Evolutionary conservation across 2,329 filamentous ascomycete genomes (phyloP), one percentile per base, ranked within the genome.

Genomic region (Sphaerulina musiva): DNA sequence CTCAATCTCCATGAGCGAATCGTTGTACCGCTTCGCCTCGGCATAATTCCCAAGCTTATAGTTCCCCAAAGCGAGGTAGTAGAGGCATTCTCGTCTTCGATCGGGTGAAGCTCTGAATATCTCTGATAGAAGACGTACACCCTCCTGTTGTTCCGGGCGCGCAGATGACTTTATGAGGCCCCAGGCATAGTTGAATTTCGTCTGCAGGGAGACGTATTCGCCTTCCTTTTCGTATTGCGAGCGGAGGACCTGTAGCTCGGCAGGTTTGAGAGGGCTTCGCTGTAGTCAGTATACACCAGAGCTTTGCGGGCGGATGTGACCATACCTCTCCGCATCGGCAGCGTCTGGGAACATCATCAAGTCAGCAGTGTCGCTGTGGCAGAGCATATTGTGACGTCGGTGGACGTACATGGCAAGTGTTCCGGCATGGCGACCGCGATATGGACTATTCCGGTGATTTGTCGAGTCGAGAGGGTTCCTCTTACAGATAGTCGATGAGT

Each of bases 101-200:
- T 97, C 93, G 62, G 89, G 90, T 36, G 89, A 87, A 55, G 85
- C 85, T 69, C 92, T 89, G 80, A 97, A 98, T 74, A 98, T 98
- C 64, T 56, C 57, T 26, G 61, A 63, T 41, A 62, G 58, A 23
- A 62, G 51, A n/a, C 60, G 60, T 2, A 62, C 60, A 50, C 59
- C 60, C 58, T 62, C 56, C 48, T 62, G 56, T 58, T 59, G 60
- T 66, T 98, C 91, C 70, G 79, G 73, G 62, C 93, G 88, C 49
- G 79, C 75, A 70, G 83, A 84, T 58, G 92, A 96, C 78, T 97
- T 98, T 66, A 98, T 95, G 63, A 98, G 81, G 63, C 93, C 93
- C 93, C 93, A 98, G 69, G 93, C 92, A 73, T 92, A 97, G 83
- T 98, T 98, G 82, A 98, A 98, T 72, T 97, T 97, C 58, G 93